These are phyloP conservation scores for Calonectria pteridis DNA, from an alignment of 2,329 filamentous ascomycete genomes.

Conservation along the genomic window DNA sequence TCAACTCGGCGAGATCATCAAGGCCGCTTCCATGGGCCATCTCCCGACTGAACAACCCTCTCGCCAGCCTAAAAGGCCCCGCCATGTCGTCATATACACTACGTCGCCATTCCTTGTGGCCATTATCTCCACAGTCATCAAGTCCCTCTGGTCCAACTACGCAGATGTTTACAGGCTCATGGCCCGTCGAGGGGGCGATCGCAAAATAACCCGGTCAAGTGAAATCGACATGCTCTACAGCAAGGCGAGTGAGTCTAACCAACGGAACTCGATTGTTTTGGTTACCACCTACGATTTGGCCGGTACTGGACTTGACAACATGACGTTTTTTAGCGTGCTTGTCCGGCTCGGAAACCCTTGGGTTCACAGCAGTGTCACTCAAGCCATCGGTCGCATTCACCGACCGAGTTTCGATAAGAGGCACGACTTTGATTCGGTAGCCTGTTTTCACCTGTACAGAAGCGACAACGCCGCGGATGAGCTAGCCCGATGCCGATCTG, in stretches of 20 bases:
- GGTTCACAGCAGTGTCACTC: not conserved
- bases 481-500: not conserved
- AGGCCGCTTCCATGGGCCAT: not conserved
- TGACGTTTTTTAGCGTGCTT: not conserved
- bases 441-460: not conserved
- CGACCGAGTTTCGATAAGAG: not conserved
- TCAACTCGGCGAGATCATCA: not conserved
- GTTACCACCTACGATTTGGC: constrained; percentile 2
- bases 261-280: not conserved
- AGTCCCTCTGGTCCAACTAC: not conserved
- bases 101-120: not conserved
- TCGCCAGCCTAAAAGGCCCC: not conserved
- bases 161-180: not conserved
- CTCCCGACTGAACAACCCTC: not conserved
- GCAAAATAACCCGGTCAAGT: not conserved
- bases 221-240: not conserved
- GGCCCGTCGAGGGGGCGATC: not conserved
- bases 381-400: not conserved
- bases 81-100: not conserved
- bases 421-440: not conserved
- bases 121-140: not conserved
- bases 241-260: not conserved
- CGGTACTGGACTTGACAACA: not conserved
- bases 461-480: constrained; percentile 1
- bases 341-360: not conserved